These are phyloP conservation scores for Citrus trifoliata DNA, from an alignment of 345 rosid species.

Conservation along the genomic window DNA sequence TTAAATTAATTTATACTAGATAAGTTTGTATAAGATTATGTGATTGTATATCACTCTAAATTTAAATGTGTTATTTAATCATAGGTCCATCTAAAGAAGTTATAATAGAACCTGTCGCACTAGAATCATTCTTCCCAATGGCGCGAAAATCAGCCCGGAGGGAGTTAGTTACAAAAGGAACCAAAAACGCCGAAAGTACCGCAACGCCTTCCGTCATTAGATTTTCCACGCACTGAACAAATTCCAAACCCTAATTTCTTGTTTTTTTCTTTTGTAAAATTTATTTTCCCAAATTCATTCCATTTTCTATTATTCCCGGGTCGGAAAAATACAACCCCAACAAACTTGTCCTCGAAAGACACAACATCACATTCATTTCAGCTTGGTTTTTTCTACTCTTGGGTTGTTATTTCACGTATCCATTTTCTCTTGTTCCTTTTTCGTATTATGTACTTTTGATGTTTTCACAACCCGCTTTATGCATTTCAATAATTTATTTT, in stretches of 20 bases:
- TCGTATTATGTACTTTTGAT: neutral
- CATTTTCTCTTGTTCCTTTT: neutral
- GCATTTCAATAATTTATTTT: neutral
- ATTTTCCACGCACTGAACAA: neutral
- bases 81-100: neutral
- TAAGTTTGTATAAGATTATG: accelerated
- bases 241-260: conserved; percentile 17
- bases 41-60: too few relatives aligned
- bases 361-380: neutral
- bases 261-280: neutral
- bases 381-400: neutral
- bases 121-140: conserved; percentile 1
- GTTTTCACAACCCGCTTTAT: neutral
- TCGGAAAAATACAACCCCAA: neutral
- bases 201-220: conserved; percentile 33
- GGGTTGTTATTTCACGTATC: conserved; percentile 1
- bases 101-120: neutral
- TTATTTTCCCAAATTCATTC: neutral
- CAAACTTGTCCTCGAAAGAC: neutral
- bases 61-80: neutral
- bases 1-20: accelerated
- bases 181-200: conserved; percentile 32
- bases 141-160: conserved; percentile 41
- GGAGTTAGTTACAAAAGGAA: conserved; percentile 33
- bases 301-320: neutral